Evolutionary conservation across 2,329 filamentous ascomycete genomes (phyloP).

Genomic region (Claviceps humidiphila): DNA sequence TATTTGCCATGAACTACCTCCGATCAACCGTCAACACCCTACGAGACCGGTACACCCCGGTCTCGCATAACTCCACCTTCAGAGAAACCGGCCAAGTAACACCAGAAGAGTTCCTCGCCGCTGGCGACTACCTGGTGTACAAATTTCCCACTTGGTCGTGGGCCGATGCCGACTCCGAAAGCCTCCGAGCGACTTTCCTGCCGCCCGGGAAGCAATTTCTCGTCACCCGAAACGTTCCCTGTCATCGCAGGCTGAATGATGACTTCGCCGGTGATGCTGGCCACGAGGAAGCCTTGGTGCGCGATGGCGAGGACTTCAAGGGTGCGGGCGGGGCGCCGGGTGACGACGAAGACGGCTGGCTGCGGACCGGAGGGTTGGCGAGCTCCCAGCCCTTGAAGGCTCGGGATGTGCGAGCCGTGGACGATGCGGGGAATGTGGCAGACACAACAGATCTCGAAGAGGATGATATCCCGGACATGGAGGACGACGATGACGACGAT

Average conservation of each 20-base stretch:
- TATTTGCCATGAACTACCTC: constrained; percentile 63
- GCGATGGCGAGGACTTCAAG: constrained; percentile 57
- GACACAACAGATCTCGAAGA: constrained; percentile 57
- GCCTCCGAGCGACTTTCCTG: constrained; percentile 67
- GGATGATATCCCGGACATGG: constrained; percentile 93
- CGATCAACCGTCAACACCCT: constrained; percentile 87
- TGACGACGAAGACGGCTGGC: constrained; percentile 75
- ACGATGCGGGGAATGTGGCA: constrained; percentile 76
- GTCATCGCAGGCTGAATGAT: constrained; percentile 79
- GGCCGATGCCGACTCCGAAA: constrained; percentile 73
- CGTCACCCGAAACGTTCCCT: constrained; percentile 87
- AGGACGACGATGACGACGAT: constrained; percentile 93
- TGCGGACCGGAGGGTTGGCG: constrained; percentile 70
- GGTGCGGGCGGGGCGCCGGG: constrained; percentile 27
- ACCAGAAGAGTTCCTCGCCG: constrained; percentile 88
- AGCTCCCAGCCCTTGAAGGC: constrained; percentile 65
- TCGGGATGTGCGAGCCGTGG: constrained; percentile 73
- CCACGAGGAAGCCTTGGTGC: constrained; percentile 73
- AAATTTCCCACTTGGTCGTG: constrained; percentile 99
- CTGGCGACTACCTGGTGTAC: constrained; percentile 95
- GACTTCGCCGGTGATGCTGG: constrained; percentile 84
- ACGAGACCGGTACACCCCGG: constrained; percentile 80
- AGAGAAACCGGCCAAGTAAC: constrained; percentile 90
- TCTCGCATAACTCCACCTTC: constrained; percentile 85
- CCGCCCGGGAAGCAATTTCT: constrained; percentile 89